phyloP scores from a whole-genome alignment of 306 rosid species.

The Quercus aquifolioides region DNA sequence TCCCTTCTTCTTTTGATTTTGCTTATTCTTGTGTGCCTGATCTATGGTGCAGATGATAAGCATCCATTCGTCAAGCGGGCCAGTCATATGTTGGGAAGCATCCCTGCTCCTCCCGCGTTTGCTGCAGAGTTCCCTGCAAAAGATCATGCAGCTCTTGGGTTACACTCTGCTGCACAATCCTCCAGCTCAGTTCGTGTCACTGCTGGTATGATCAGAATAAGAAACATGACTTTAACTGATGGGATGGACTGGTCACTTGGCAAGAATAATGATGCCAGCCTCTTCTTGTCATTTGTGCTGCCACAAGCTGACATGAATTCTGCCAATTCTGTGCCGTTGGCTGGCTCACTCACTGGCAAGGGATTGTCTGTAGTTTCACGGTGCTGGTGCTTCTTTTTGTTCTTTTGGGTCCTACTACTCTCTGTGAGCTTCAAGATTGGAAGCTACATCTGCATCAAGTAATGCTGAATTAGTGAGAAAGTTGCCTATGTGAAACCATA shows the following conservation, averaged over 20 bases:
- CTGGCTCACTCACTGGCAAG: constrained; percentile 50
- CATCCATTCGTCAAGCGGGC: constrained; percentile 50
- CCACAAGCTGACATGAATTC: constrained; percentile 29
- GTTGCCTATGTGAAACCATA: constrained; percentile 9
- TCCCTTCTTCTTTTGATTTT: not conserved
- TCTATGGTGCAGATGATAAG: constrained; percentile 41
- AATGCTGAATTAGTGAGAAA: constrained; percentile 14
- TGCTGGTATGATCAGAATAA: constrained; percentile 81
- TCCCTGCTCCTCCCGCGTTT: constrained; percentile 85
- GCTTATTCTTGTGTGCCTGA: not conserved
- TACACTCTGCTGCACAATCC: constrained; percentile 55
- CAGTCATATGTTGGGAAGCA: constrained; percentile 51
- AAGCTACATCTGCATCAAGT: constrained; percentile 50
- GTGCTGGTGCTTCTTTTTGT: constrained; percentile 61
- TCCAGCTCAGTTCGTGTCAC: constrained; percentile 65
- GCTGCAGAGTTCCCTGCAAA: constrained; percentile 73
- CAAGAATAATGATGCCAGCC: constrained; percentile 56
- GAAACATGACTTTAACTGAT: constrained; percentile 41
- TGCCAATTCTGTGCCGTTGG: constrained; percentile 34
- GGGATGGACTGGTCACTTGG: constrained; percentile 51
- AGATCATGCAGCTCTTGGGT: constrained; percentile 38
- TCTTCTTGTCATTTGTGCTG: constrained; percentile 39
- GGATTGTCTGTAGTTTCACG: constrained; percentile 48
- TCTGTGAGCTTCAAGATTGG: constrained; percentile 67
- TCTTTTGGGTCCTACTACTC: constrained; percentile 64